These are phyloP conservation scores for Thermomyces lanuginosus DNA, from an alignment of 2,329 filamentous ascomycete species.

Conservation along the genomic window DNA sequence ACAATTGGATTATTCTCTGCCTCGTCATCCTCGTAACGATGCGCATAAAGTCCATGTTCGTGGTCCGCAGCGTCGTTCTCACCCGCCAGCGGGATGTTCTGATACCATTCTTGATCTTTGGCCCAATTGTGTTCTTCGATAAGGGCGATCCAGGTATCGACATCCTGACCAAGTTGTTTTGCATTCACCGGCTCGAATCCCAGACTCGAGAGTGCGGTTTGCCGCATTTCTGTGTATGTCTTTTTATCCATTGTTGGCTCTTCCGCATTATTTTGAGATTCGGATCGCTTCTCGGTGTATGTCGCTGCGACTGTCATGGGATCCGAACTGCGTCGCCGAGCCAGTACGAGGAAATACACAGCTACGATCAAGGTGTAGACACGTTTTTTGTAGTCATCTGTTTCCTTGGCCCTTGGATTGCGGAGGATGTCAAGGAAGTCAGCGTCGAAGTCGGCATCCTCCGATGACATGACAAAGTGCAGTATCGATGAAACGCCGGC, in stretches of 20 bases:
- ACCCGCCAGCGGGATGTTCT: conserved; percentile 33
- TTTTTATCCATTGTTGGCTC: conserved; percentile 23
- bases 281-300: conserved; percentile 2
- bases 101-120: conserved; percentile 51
- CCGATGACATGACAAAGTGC: conserved; percentile 28
- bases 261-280: too few species aligned
- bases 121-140: conserved; percentile 36
- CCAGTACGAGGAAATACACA: conserved; percentile 29
- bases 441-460: conserved; percentile 32
- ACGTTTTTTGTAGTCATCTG: conserved; percentile 25
- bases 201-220: conserved; percentile 21
- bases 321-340: conserved; percentile 32
- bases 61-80: conserved; percentile 19
- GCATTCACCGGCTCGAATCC: conserved; percentile 27
- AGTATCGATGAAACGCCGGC: conserved; percentile 50
- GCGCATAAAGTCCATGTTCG: conserved; percentile 7
- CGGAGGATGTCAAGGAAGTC: conserved; percentile 25
- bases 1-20: conserved; percentile 14
- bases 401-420: conserved; percentile 27
- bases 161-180: conserved; percentile 30
- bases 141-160: conserved; percentile 45
- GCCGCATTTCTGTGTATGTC: conserved; percentile 25
- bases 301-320: conserved; percentile 1
- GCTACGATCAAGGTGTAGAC: conserved; percentile 25
- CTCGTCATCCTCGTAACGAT: conserved; percentile 22